A percentile compares a stretch with the other conserved stretches of the same genome.
These are phyloP conservation scores for Gloeophyllum trabeum DNA, from an alignment of 768 basidiomycete species.

Conservation along the genomic window DNA sequence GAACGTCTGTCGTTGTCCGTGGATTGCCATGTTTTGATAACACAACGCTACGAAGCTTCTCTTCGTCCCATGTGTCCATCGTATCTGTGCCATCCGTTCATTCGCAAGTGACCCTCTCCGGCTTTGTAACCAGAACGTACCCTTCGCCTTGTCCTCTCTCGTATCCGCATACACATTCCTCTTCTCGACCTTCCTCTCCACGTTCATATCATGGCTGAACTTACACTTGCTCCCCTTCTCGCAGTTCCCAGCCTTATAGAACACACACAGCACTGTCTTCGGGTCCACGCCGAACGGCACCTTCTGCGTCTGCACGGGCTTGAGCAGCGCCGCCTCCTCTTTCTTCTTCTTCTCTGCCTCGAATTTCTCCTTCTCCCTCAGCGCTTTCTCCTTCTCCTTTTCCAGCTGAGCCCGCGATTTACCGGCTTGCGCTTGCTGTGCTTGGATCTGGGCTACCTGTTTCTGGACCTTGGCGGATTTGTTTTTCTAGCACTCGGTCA, in stretches of 20 bases:
- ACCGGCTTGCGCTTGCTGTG: constrained; percentile 61
- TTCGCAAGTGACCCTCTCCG: neutral
- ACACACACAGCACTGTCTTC: constrained; percentile 87
- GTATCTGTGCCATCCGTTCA: constrained; percentile 48
- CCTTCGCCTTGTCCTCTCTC: constrained; percentile 68
- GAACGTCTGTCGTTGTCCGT: constrained; percentile 85
- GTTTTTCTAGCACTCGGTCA: constrained; percentile 55
- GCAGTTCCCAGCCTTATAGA: constrained; percentile 86
- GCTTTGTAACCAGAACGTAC: constrained; percentile 26
- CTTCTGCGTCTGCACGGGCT: constrained; percentile 73
- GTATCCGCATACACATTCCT: constrained; percentile 87
- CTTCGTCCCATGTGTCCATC: constrained; percentile 98
- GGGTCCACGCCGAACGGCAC: constrained; percentile 95
- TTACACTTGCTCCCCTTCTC: constrained; percentile 95
- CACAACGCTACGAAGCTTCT: constrained; percentile 84
- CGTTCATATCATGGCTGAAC: constrained; percentile 88
- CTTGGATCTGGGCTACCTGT: constrained; percentile 69
- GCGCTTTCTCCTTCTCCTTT: constrained; percentile 78
- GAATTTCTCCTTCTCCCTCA: constrained; percentile 61
- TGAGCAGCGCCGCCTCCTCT: constrained; percentile 77
- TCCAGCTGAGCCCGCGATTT: constrained; percentile 73
- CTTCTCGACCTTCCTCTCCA: constrained; percentile 90
- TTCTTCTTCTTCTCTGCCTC: constrained; percentile 79
- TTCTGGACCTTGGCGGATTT: constrained; percentile 90
- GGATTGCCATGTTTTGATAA: constrained; percentile 83